Evolutionary conservation across 495 filamentous ascomycete genomes (phyloP), one percentile per base, ranked within the genome.

Genomic region (Pseudoneurospora amorphoporcata): DNA sequence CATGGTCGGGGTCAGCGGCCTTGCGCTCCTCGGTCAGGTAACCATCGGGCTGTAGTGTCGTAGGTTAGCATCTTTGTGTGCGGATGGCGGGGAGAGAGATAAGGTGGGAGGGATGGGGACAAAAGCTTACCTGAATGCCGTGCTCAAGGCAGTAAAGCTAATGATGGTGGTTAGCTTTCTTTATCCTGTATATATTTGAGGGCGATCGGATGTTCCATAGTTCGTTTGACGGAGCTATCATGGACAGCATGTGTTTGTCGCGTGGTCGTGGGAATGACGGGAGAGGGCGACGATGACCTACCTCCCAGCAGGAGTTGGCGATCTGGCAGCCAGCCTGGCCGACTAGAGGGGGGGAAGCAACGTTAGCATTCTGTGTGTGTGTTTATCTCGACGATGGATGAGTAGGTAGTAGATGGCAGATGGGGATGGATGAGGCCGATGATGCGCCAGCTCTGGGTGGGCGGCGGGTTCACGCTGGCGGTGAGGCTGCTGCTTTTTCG

Each of bases 231-330:
- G 29, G 3, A 8, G 53, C 14, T 17, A 17, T 65, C 29, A 35
- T 35, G 53, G 53, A 35, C 53, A 37, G 2, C 6, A 35, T 65
- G 53, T 23, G 6, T 71, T 7, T 69, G 39, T 19, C 35, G 61
- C 32, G 71, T 41, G 61, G 45, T 61, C n/a, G 17, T 47, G n/a
- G 42, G 45, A 29, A 37, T 69, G 65, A 68, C 65, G 38, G 53
- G 39, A 38, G 38, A 45, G 43, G 61, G 16, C n/a, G n/a, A 37
- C 69, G 71, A 53, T 23, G 71, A 53, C 92, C 84, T 87, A 99
- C 95, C 94, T 99, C 95, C 95, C 95, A 99, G 90, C 96, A 99
- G 76, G 96, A 95, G 87, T 99, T 99, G 84, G 94, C 95, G 83
- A 99, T 99, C 84, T 99, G 95, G 89, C 96, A 98, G 91, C 95